phyloP scores from a whole-genome alignment of 345 rosid species.

The Iberis pinnata region DNA sequence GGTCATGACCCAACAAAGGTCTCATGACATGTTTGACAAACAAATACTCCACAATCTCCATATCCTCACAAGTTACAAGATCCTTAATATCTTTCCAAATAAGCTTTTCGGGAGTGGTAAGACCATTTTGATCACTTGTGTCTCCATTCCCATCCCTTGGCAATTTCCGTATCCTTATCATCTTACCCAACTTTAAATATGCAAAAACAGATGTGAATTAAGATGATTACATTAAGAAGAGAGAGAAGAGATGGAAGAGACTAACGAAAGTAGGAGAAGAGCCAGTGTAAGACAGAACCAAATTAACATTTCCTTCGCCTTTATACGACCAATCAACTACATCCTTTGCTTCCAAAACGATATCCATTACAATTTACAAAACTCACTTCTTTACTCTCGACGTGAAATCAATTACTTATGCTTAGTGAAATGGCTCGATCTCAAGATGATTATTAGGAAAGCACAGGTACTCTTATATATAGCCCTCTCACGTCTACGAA shows the following conservation, averaged over 20 bases:
- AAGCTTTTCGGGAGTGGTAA: constrained; percentile 38
- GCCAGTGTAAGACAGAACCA: constrained; percentile 82
- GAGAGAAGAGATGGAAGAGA: background rate
- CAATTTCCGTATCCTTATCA: constrained; percentile 62
- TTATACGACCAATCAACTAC: constrained; percentile 77
- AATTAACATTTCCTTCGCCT: constrained; percentile 95
- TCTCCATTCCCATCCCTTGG: constrained; percentile 32
- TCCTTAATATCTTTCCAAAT: constrained; percentile 48
- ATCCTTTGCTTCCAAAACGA: constrained; percentile 47
- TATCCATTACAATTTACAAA: too few relatives aligned
- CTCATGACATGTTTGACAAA: constrained; percentile 60
- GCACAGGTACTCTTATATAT: too few relatives aligned
- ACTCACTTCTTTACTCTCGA: too few relatives aligned
- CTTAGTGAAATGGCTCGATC: too few relatives aligned
- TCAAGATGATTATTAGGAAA: too few relatives aligned
- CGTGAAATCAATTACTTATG: too few relatives aligned
- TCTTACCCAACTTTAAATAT: constrained; percentile 50
- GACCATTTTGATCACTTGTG: constrained; percentile 25
- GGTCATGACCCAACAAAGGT: constrained; percentile 64
- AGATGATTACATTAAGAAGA: too few relatives aligned
- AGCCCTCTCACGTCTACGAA: too few relatives aligned
- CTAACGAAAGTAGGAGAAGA: constrained; percentile 63
- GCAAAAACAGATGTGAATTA: too few relatives aligned
- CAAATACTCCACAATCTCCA: constrained; percentile 40
- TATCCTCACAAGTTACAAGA: constrained; percentile 34